These are phyloP conservation scores for Coelastrella sp. DNA, from an alignment of 139 green algal genomes.

Conservation along the genomic window DNA sequence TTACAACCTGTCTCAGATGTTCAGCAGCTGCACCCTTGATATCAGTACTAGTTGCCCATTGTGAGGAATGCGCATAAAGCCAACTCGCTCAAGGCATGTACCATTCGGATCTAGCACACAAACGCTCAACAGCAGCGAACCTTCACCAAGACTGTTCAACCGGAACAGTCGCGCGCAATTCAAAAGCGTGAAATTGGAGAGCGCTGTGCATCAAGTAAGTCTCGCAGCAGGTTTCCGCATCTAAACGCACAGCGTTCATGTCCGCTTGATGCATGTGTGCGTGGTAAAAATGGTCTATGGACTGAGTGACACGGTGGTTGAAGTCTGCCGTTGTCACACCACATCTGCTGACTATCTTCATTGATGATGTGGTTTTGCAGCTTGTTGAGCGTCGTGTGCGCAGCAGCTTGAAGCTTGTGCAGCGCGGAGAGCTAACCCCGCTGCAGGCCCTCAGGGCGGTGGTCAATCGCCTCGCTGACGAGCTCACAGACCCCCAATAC, in stretches of 20 bases:
- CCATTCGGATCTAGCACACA: background rate
- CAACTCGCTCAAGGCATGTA: background rate
- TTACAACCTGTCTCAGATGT: too few relatives aligned
- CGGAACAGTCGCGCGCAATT: background rate
- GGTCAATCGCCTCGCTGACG: conserved; percentile 11
- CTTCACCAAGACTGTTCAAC: background rate
- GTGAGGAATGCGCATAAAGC: conserved; percentile 9
- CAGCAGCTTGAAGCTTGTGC: background rate
- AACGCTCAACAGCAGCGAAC: background rate
- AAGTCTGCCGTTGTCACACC: background rate
- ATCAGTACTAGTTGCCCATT: background rate
- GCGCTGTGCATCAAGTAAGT: background rate
- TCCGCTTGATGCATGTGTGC: background rate
- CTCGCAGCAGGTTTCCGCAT: background rate
- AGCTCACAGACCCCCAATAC: conserved; percentile 33
- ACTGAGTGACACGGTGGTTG: background rate
- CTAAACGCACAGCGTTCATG: background rate
- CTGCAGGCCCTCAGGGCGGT: conserved; percentile 27
- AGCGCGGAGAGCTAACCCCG: background rate
- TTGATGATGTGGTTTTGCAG: background rate
- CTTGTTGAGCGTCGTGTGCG: conserved; percentile 28
- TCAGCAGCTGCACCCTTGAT: too few relatives aligned
- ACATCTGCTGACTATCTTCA: background rate
- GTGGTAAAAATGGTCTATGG: too few relatives aligned
- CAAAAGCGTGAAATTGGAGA: background rate